Evolutionary conservation across 768 basidiomycete species (phyloP), one percentile per base, ranked within the genome.

Genomic region (Brasilioporus rufonigricans): DNA sequence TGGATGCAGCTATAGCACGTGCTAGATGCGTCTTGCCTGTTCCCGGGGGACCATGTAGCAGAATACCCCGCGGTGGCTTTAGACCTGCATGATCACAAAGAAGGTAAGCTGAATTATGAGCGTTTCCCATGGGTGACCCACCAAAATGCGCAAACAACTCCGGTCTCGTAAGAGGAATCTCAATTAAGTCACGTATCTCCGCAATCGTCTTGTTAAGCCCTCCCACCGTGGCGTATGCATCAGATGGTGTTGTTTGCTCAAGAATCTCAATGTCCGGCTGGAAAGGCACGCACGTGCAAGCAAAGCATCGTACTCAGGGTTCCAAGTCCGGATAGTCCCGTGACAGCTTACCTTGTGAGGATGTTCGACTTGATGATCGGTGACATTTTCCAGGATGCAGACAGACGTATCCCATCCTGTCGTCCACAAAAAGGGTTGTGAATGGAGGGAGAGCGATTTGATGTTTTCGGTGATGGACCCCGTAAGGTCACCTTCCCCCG

Each of bases 21-120:
- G 97, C 96, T 2, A 99, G 77, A 65, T 97, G 93, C 0, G 97
- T 99, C 74, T 99, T 99, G 16, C 97, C 97, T 10, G 97, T 98
- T 35, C 97, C 97, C 3, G 97, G 93, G 12, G 94, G 95, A 12
- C 97, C 97, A 69, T 98, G 88, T 2, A 99, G 81, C 19, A 98
- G 80, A 43, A 98, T 89, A 5, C 97, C 97, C 44, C 91, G 85
- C n/a, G 96, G 95, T 16, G 96, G 95, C 63, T 91, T 94, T n/a
- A 99, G 78, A 33, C 91, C 93, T 83, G 51, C 23, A 48, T 52
- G n/a, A 56, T 46, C 43, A 36, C n/a, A 23, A 13, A 45, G 36
- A 24, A 24, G 31, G 23, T 50, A 53, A 59, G 47, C 50, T 41
- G 50, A 47, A 77, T 59, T 12, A 24, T 32, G 55, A 52, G 33